A percentile compares a stretch with the other conserved stretches of the same genome.
These are phyloP conservation scores for Mercurialis annua DNA, from an alignment of 345 rosid species.

Conservation along the genomic window DNA sequence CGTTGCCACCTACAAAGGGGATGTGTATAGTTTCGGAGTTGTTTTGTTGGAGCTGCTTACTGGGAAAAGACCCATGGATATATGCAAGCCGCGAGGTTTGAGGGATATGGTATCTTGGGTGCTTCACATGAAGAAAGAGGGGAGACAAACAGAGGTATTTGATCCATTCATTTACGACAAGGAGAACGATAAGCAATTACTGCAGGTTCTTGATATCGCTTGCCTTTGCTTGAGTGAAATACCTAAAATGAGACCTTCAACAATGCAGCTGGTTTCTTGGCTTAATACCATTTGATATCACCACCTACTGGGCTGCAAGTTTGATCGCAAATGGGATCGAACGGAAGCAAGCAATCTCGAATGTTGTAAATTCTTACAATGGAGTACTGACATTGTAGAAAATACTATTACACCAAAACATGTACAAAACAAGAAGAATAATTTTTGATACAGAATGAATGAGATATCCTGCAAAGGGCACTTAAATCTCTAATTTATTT, in stretches of 20 bases:
- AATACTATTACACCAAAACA: slow-evolving; percentile 10
- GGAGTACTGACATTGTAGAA: slow-evolving; percentile 1
- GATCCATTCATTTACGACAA: slow-evolving; percentile 55
- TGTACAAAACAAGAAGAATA: slow-evolving; percentile 15
- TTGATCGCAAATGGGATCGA: slow-evolving; percentile 12
- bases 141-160: slow-evolving; percentile 59
- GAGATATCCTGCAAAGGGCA: no score
- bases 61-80: slow-evolving; percentile 81
- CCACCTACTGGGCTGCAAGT: slow-evolving; percentile 16
- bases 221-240: slow-evolving; percentile 58
- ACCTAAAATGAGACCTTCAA: slow-evolving; percentile 68
- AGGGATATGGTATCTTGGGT: slow-evolving; percentile 75
- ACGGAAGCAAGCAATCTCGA: not conserved
- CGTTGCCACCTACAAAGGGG: slow-evolving; percentile 82
- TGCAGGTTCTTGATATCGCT: slow-evolving; percentile 58
- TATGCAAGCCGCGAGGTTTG: slow-evolving; percentile 63
- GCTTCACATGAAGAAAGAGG: slow-evolving; percentile 58
- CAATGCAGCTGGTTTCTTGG: slow-evolving; percentile 64
- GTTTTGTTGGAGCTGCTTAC: slow-evolving; percentile 88
- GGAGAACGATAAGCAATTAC: slow-evolving; percentile 57
- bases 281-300: slow-evolving; percentile 40
- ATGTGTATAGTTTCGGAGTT: slow-evolving; percentile 85
- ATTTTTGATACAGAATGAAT: not conserved
- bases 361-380: slow-evolving; percentile 17
- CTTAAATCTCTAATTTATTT: no score